These are phyloP conservation scores for Linnemannia hyalina DNA, from an alignment of 192 early-diverging fungal genomes.

Conservation along the genomic window DNA sequence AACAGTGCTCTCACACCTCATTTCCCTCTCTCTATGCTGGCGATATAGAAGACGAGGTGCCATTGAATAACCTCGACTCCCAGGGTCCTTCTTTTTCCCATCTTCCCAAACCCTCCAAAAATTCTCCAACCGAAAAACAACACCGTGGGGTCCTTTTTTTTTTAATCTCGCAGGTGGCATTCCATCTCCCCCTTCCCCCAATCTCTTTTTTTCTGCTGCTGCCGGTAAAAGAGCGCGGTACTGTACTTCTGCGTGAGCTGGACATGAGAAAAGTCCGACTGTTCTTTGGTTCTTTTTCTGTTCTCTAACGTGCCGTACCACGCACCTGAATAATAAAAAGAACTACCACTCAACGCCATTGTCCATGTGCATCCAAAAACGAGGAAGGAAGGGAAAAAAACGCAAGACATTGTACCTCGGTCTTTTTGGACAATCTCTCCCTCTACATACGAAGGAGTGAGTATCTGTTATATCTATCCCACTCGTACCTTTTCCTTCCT, in stretches of 20 bases:
- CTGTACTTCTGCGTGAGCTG: not conserved
- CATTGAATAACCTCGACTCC: conserved; percentile 2
- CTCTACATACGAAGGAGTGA: not conserved
- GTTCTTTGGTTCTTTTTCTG: not conserved
- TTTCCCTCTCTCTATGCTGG: not conserved
- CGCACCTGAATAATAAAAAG: not conserved
- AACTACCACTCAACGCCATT: not conserved
- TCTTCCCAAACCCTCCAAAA: not conserved
- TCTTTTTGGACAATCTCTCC: not conserved
- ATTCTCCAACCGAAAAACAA: not conserved
- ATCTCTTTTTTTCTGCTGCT: not conserved
- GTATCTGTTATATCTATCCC: not conserved
- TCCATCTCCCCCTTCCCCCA: no score
- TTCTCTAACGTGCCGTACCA: not conserved
- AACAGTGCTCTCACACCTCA: conserved; percentile 1
- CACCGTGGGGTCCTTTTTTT: not conserved
- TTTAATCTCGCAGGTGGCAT: not conserved
- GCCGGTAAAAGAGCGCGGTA: not conserved
- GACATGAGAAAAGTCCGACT: not conserved
- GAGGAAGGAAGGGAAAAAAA: not conserved
- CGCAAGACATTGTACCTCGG: not conserved
- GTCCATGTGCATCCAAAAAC: not conserved
- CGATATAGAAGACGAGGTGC: not conserved
- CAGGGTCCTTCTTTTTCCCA: not conserved
- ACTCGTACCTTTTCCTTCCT: not conserved